A percentile compares a stretch with the other conserved stretches of the same genome.
phyloP scores from a whole-genome alignment of 306 rosid genomes.

The Dryas alaskensis region DNA sequence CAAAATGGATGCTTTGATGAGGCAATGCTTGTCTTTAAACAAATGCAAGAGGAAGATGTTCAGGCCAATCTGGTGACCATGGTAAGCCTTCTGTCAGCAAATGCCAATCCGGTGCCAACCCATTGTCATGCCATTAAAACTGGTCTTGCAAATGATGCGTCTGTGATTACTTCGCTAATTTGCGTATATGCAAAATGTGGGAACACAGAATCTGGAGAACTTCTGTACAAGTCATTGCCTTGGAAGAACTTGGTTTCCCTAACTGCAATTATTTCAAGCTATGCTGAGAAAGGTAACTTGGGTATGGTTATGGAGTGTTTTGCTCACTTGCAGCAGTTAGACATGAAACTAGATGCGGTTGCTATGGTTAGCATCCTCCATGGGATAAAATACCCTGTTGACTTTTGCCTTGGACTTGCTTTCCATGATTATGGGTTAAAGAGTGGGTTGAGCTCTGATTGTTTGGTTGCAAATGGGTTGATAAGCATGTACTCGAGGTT shows the following conservation, averaged over 20 bases:
- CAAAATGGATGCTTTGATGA: constrained; percentile 49
- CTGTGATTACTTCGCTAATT: constrained; percentile 64
- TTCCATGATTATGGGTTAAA: constrained; percentile 66
- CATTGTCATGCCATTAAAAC: constrained; percentile 57
- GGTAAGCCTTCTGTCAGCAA: constrained; percentile 60
- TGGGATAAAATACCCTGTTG: constrained; percentile 54
- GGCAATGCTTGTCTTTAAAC: constrained; percentile 54
- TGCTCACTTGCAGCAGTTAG: constrained; percentile 41
- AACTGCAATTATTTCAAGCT: constrained; percentile 63
- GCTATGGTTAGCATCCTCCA: constrained; percentile 65
- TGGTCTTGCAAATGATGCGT: constrained; percentile 44
- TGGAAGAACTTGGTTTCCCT: constrained; percentile 53
- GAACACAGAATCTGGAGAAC: constrained; percentile 41
- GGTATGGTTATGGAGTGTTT: constrained; percentile 45
- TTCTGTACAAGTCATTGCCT: constrained; percentile 44
- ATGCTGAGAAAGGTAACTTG: constrained; percentile 51
- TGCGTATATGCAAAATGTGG: constrained; percentile 58
- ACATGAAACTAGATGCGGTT: constrained; percentile 63
- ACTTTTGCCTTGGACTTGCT: constrained; percentile 48
- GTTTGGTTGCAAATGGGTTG: constrained; percentile 62
- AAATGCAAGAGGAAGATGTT: constrained; percentile 47
- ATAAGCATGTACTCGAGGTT: constrained; percentile 77
- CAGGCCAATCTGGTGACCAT: constrained; percentile 59
- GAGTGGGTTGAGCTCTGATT: constrained; percentile 44
- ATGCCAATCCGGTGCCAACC: constrained; percentile 43